Percentiles rank a stretch among this genome's conserved stretches.
Evolutionary conservation across 2,329 filamentous ascomycete genomes (phyloP).

Genomic region (Rhinocladiella mackenziei): DNA sequence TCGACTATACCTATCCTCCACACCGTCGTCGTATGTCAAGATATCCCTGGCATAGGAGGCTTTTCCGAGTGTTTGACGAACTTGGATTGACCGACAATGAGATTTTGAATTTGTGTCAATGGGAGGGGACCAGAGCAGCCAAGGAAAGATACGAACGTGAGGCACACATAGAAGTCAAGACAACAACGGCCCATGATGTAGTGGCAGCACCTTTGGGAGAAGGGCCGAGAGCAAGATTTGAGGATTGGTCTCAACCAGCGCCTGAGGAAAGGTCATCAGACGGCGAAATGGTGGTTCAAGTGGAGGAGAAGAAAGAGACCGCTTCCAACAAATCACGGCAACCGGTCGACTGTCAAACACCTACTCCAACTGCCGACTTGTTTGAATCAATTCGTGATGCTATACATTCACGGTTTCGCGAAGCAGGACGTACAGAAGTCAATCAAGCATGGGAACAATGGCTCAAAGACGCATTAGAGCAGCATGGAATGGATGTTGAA

Average conservation of each 20-base stretch:
- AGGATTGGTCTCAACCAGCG: slow-evolving; percentile 4
- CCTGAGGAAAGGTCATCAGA: neutral
- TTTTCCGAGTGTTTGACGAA: slow-evolving; percentile 60
- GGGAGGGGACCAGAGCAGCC: slow-evolving; percentile 50
- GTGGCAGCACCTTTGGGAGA: slow-evolving; percentile 24
- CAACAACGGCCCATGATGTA: slow-evolving; percentile 60
- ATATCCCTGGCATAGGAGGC: slow-evolving; percentile 57
- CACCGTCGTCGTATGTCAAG: slow-evolving; percentile 60
- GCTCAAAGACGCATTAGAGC: slow-evolving; percentile 54
- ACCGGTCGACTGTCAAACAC: neutral
- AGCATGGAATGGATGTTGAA: slow-evolving; percentile 22
- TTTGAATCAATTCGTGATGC: slow-evolving; percentile 13
- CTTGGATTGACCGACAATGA: slow-evolving; percentile 56
- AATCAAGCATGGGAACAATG: slow-evolving; percentile 51
- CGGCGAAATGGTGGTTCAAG: slow-evolving; percentile 4
- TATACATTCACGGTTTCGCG: slow-evolving; percentile 14
- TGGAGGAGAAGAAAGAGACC: slow-evolving; percentile 30
- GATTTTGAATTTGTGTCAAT: slow-evolving; percentile 60
- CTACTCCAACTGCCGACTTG: slow-evolving; percentile 7
- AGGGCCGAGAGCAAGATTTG: slow-evolving; percentile 18
- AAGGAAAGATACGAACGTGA: slow-evolving; percentile 49
- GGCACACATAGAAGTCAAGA: slow-evolving; percentile 55
- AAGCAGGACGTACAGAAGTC: slow-evolving; percentile 8
- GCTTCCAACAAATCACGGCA: slow-evolving; percentile 18
- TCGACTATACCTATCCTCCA: slow-evolving; percentile 60